These are phyloP conservation scores for Psidium friedrichsthalianum DNA, from an alignment of 345 rosid genomes.

Conservation along the genomic window DNA sequence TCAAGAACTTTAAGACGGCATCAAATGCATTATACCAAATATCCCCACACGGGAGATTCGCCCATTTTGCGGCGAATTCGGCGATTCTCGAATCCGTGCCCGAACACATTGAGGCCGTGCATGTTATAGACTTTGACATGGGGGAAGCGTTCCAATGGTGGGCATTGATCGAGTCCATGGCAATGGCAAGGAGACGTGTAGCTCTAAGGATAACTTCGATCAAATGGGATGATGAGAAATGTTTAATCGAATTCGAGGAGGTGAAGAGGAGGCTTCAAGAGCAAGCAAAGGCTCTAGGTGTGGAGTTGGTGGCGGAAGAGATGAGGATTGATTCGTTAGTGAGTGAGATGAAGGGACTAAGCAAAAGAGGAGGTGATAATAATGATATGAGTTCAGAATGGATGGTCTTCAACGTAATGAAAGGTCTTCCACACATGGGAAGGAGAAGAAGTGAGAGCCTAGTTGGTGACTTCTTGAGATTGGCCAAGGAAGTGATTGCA, in stretches of 20 bases:
- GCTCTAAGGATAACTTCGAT: slow-evolving; percentile 23
- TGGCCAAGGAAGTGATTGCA: slow-evolving; percentile 30
- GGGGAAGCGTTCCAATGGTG: slow-evolving; percentile 46
- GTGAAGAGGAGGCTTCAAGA: slow-evolving; percentile 14
- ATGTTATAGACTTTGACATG: slow-evolving; percentile 38
- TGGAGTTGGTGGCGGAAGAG: slow-evolving; percentile 22
- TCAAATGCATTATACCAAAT: slow-evolving; percentile 27
- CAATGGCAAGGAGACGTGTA: slow-evolving; percentile 6
- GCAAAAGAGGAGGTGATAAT: slow-evolving; percentile 6
- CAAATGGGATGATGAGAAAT: slow-evolving; percentile 14
- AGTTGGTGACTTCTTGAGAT: slow-evolving; percentile 3
- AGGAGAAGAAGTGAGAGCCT: not conserved
- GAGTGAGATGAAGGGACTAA: slow-evolving; percentile 5
- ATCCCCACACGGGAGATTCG: slow-evolving; percentile 36
- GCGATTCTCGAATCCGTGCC: slow-evolving; percentile 33
- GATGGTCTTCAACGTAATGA: slow-evolving; percentile 2
- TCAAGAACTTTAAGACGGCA: slow-evolving; percentile 23
- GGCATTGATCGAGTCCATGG: slow-evolving; percentile 19
- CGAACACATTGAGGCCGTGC: slow-evolving; percentile 12
- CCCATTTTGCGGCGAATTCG: slow-evolving; percentile 41
- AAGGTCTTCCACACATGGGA: not conserved
- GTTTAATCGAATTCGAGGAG: slow-evolving; percentile 13
- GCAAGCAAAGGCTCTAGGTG: slow-evolving; percentile 14
- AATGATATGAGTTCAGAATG: not conserved
- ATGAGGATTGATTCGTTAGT: slow-evolving; percentile 17